Evolutionary conservation across 768 basidiomycete species (phyloP).

Genomic region (Dacryopinax primogenitus): DNA sequence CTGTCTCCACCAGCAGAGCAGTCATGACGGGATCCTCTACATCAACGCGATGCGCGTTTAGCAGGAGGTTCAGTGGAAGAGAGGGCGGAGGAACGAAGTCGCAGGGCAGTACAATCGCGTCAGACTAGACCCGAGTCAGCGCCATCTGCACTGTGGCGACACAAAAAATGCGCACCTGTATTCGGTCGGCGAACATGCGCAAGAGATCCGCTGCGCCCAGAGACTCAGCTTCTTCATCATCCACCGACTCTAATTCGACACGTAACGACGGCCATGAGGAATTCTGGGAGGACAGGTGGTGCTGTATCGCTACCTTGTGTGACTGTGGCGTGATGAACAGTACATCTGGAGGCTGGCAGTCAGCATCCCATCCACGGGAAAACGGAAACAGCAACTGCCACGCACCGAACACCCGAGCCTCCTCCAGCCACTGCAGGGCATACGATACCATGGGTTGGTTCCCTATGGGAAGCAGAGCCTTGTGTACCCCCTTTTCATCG

Average conservation of each 20-base stretch:
- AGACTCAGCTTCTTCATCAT: conserved; percentile 50
- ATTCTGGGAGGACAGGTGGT: conserved; percentile 44
- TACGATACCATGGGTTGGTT: conserved; percentile 82
- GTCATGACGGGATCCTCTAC: conserved; percentile 43
- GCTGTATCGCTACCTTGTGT: conserved; percentile 62
- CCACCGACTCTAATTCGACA: conserved; percentile 69
- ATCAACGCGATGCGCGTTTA: conserved; percentile 75
- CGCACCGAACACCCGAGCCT: conserved; percentile 70
- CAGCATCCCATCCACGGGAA: background rate
- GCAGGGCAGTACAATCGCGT: conserved; percentile 83
- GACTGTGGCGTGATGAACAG: conserved; percentile 70
- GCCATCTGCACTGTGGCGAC: background rate
- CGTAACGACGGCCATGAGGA: conserved; percentile 45
- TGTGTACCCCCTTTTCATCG: conserved; percentile 33
- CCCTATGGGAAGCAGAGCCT: conserved; percentile 74
- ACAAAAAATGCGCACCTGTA: conserved; percentile 33
- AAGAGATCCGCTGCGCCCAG: conserved; percentile 63
- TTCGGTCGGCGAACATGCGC: conserved; percentile 60
- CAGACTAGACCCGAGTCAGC: conserved; percentile 30
- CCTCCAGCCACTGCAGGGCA: conserved; percentile 72
- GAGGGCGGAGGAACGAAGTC: conserved; percentile 73
- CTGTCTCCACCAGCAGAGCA: conserved; percentile 29
- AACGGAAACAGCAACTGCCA: conserved; percentile 6
- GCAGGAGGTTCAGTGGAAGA: conserved; percentile 52
- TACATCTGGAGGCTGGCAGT: conserved; percentile 43